Evolutionary conservation across 139 green algal genomes (phyloP), one percentile per base, ranked within the genome.

Genomic region (Coccomyxa sp.): DNA sequence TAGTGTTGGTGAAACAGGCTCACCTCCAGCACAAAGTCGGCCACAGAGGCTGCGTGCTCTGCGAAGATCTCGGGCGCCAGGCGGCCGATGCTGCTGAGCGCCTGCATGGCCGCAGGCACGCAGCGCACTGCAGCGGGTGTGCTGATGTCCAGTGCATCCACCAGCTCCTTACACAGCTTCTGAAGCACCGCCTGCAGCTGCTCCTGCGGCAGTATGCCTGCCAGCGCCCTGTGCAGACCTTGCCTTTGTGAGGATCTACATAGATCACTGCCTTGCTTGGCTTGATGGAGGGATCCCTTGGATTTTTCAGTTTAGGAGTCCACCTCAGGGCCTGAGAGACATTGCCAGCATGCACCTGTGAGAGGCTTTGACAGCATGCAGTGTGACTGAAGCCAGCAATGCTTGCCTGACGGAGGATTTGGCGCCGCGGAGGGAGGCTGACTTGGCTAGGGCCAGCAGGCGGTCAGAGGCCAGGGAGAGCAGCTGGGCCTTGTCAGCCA

Each of bases 31-130:
- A 89, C 79, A 76, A 83, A 87, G 29, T 85, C 81, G 36, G 73
- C 39, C 8, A 88, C 35, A 40, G 73, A 39, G 2, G 69, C 38
- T 18, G 86, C 86, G 68, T 80, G 79, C 6, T 58, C 8, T 39
- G 76, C 80, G 75, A 93, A 86, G 24, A 83, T 38, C 16, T 34
- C 39, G 6, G 88, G 87, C 37, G 72, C 68, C n/a, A 85, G 39
- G 40, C 77, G 81, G 1, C 80, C 84, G 22, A 86, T 68, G 34
- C 50, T 83, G 39, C 76, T 77, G 50, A 92, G 55, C 24, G 77
- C 81, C 69, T 90, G 85, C 39, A 90, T n/a, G 2, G 76, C 76
- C 3, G 70, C 58, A 33, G 76, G 50, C 22, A 82, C 24, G 35
- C 37, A 35, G 78, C 36, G n/a, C n/a, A n/a, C n/a, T n/a, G n/a